Evolutionary conservation across 495 filamentous ascomycete species (phyloP).

Genomic region (Penicillium bialowiezense): DNA sequence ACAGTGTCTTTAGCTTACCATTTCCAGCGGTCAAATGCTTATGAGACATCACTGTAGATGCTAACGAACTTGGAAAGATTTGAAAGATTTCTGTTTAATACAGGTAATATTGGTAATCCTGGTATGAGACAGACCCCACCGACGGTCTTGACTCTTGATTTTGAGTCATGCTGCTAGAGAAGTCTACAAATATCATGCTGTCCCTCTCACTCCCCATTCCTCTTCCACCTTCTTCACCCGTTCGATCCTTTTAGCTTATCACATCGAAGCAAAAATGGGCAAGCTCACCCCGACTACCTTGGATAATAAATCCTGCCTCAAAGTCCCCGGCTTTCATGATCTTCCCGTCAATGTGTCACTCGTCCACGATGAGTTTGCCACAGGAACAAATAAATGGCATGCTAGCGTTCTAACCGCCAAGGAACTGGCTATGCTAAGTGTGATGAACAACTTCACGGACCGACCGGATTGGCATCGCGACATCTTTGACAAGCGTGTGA

Average conservation of each 20-base stretch:
- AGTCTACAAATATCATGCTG: too few species aligned
- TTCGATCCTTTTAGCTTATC: not conserved
- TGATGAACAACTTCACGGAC: constrained; percentile 36
- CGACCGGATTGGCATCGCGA: constrained; percentile 38
- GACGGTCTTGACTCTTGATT: too few species aligned
- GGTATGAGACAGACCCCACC: too few species aligned
- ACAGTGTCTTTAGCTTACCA: not conserved
- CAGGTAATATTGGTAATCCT: too few species aligned
- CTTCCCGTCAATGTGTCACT: constrained; percentile 6
- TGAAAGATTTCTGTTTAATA: too few species aligned
- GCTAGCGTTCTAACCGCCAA: constrained; percentile 19
- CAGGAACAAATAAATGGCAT: constrained; percentile 6
- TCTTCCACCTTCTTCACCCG: not conserved
- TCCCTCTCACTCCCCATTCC: too few species aligned
- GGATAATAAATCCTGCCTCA: constrained; percentile 3
- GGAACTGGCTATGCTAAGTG: constrained; percentile 29
- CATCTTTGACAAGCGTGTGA: constrained; percentile 4
- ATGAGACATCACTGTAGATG: not conserved
- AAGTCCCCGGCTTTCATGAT: constrained; percentile 8
- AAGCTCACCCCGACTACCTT: not conserved
- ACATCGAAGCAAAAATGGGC: not conserved
- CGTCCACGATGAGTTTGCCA: constrained; percentile 6
- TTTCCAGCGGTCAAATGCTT: not conserved
- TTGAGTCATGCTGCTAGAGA: too few species aligned
- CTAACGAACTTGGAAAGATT: too few species aligned